Percentiles rank a stretch among this genome's conserved stretches.
Evolutionary conservation across 1,284 basidiomycete genomes (phyloP).

Genomic region (Ceratorhiza oryzae-sativae): DNA sequence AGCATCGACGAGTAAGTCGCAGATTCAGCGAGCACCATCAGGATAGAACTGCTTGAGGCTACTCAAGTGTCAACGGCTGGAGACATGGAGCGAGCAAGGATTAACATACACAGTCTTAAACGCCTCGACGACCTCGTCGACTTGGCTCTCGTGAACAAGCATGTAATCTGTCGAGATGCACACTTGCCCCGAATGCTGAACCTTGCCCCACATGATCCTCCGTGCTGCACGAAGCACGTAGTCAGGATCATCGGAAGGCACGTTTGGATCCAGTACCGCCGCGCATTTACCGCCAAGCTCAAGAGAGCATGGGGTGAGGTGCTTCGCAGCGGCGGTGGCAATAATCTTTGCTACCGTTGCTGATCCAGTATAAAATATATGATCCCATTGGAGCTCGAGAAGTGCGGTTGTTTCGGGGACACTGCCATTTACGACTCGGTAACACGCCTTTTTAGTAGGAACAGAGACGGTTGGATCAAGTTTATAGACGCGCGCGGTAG

Average conservation of each 20-base stretch:
- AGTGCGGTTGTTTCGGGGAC: constrained; percentile 62
- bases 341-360: constrained; percentile 65
- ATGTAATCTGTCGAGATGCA: constrained; percentile 42
- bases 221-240: constrained; percentile 59
- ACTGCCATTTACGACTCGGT: constrained; percentile 64
- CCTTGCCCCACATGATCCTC: constrained; percentile 43
- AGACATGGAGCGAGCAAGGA: neutral
- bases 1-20: constrained; percentile 37
- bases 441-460: constrained; percentile 44
- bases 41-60: constrained; percentile 31
- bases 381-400: constrained; percentile 65
- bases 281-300: constrained; percentile 76
- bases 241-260: constrained; percentile 52
- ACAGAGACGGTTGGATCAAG: no score
- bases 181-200: constrained; percentile 40
- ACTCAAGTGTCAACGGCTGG: neutral
- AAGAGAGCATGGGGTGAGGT: constrained; percentile 74
- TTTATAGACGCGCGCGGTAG: neutral
- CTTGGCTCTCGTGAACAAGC: constrained; percentile 33
- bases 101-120: constrained; percentile 31
- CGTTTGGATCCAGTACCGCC: constrained; percentile 60
- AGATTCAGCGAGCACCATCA: constrained; percentile 28
- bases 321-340: constrained; percentile 70
- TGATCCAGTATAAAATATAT: constrained; percentile 60
- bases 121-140: constrained; percentile 38